phyloP scores from a whole-genome alignment of 192 early-diverging fungal species.

The Coemansia sp. region DNA sequence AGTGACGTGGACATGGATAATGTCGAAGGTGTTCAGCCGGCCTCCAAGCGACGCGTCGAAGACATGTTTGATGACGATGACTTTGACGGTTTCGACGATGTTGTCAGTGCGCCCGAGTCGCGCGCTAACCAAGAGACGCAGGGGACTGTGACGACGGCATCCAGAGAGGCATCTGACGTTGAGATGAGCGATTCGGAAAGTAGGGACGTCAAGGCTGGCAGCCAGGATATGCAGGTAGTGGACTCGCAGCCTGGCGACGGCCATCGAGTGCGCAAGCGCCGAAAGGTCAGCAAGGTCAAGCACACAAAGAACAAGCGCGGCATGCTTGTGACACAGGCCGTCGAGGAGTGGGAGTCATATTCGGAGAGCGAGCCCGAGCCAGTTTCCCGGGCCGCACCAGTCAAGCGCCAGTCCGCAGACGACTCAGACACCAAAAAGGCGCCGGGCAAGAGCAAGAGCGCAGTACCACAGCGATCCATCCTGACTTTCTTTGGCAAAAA shows the following conservation, averaged over 20 bases:
- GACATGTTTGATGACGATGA: constrained; percentile 55
- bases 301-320: constrained; percentile 54
- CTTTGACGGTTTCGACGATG: constrained; percentile 7
- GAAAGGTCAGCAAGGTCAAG: constrained; percentile 51
- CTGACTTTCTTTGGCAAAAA: constrained; percentile 56
- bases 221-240: background rate
- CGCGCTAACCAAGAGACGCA: background rate
- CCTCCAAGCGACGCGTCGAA: constrained; percentile 32
- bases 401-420: constrained; percentile 15
- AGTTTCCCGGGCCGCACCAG: background rate
- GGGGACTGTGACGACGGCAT: background rate
- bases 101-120: constrained; percentile 6
- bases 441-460: constrained; percentile 21
- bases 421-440: constrained; percentile 1
- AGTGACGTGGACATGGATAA: constrained; percentile 31
- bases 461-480: constrained; percentile 40
- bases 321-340: constrained; percentile 52
- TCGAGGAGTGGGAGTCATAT: constrained; percentile 55
- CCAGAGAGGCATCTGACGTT: constrained; percentile 26
- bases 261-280: constrained; percentile 45
- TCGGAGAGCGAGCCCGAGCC: constrained; percentile 50
- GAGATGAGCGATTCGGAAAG: constrained; percentile 36
- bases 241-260: constrained; percentile 17
- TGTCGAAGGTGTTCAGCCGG: constrained; percentile 12
- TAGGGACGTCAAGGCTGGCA: background rate